These are phyloP conservation scores for Colletotrichum tanaceti DNA, from an alignment of 2,329 filamentous ascomycete species.

Conservation along the genomic window DNA sequence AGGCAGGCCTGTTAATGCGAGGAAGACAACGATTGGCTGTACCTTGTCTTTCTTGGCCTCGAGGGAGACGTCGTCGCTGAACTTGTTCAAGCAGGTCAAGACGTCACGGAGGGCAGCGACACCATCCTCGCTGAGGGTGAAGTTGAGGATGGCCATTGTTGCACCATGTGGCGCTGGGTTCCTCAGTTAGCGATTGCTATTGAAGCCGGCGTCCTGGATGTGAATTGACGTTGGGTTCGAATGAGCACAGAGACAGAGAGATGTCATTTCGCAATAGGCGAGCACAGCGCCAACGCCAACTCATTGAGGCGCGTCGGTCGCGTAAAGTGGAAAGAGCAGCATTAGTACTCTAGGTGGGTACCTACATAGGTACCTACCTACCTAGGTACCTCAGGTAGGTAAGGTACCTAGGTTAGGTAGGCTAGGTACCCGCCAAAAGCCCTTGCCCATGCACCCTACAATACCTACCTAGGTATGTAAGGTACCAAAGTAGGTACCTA, in stretches of 20 bases:
- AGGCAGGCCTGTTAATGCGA: too few relatives aligned
- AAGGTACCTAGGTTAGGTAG: too few relatives aligned
- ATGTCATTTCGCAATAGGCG: slow-evolving; percentile 1
- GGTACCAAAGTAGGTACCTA: too few relatives aligned
- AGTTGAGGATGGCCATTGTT: slow-evolving; percentile 72
- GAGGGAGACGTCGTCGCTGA: slow-evolving; percentile 81
- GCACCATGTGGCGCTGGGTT: background rate
- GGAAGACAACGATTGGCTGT: slow-evolving; percentile 37
- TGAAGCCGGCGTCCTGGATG: slow-evolving; percentile 54
- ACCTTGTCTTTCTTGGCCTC: slow-evolving; percentile 78
- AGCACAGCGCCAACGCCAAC: background rate
- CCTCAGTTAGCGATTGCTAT: slow-evolving; percentile 49
- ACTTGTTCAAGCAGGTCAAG: slow-evolving; percentile 80
- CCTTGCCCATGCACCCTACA: too few relatives aligned
- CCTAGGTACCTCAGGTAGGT: too few relatives aligned
- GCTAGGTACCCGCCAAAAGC: too few relatives aligned
- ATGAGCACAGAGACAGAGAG: background rate
- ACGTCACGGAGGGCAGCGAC: slow-evolving; percentile 78
- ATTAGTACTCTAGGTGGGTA: too few relatives aligned
- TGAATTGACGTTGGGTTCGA: slow-evolving; percentile 30
- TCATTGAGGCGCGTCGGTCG: slow-evolving; percentile 8
- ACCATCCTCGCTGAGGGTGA: slow-evolving; percentile 79
- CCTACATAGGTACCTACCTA: too few relatives aligned
- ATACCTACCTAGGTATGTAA: too few relatives aligned
- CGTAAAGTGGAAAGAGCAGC: slow-evolving; percentile 16